These are phyloP conservation scores for Wallacemonas sp. DNA, from an alignment of 208 protist genomes.

Conservation along the genomic window DNA sequence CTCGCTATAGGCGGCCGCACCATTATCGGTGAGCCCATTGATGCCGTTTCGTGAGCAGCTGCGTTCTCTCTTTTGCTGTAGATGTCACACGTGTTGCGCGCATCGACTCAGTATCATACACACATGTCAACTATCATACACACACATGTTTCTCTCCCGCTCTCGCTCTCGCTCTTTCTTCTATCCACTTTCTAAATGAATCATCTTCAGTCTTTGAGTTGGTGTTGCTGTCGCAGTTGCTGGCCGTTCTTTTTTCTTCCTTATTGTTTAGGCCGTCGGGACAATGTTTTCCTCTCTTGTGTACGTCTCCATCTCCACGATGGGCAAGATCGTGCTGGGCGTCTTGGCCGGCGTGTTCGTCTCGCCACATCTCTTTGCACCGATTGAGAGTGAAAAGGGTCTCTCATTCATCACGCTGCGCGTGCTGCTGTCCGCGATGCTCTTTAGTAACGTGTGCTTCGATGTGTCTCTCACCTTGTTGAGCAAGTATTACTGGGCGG, in stretches of 20 bases:
- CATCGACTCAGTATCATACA: no score
- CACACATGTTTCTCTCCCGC: not conserved
- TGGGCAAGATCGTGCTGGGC: slow-evolving; percentile 25
- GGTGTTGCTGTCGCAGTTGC: slow-evolving; percentile 9
- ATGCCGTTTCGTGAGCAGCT: no score
- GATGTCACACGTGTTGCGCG: no score
- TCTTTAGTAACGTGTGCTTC: slow-evolving; percentile 25
- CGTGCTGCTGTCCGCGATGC: slow-evolving; percentile 26
- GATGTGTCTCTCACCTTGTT: slow-evolving; percentile 35
- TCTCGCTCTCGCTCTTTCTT: not conserved
- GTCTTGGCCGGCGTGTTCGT: slow-evolving; percentile 21
- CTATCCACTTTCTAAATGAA: not conserved
- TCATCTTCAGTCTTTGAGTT: not conserved
- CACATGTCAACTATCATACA: no score
- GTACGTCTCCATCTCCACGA: slow-evolving; percentile 15
- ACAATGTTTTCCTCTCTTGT: slow-evolving; percentile 5
- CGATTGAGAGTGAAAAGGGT: slow-evolving; percentile 21
- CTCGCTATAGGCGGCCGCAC: no score
- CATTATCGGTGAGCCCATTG: no score
- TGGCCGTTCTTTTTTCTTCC: slow-evolving; percentile 28
- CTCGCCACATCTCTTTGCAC: slow-evolving; percentile 13
- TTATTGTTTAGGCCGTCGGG: not conserved
- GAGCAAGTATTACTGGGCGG: slow-evolving; percentile 44
- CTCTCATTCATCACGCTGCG: slow-evolving; percentile 31
- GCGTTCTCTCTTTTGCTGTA: no score